phyloP scores from a whole-genome alignment of 2,329 filamentous ascomycete species.

The Zasmidium cellare region DNA sequence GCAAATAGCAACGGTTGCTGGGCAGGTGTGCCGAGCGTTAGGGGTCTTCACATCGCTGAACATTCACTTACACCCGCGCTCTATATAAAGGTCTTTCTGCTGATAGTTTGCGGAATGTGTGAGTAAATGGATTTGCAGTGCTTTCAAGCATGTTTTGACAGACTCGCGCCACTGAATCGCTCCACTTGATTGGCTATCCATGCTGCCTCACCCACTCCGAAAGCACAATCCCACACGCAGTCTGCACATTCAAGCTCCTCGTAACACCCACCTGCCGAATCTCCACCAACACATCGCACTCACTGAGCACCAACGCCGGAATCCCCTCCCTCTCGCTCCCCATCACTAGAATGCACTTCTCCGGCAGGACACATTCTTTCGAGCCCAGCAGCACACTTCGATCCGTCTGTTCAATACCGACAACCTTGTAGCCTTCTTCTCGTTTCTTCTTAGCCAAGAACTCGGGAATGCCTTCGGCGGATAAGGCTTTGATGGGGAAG shows the following conservation, averaged over 20 bases:
- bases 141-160: too few relatives aligned
- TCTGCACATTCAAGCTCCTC: constrained; percentile 57
- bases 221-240: constrained; percentile 52
- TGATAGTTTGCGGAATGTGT: too few relatives aligned
- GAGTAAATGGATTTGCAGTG: too few relatives aligned
- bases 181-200: neutral
- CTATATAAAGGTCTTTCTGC: too few relatives aligned
- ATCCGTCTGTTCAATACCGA: constrained; percentile 58
- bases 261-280: constrained; percentile 54
- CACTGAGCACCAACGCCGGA: constrained; percentile 47
- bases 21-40: too few relatives aligned
- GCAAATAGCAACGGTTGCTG: too few relatives aligned
- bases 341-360: constrained; percentile 44
- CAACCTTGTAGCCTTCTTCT: constrained; percentile 50
- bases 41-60: too few relatives aligned
- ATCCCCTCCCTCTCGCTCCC: constrained; percentile 56
- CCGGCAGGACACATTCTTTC: constrained; percentile 32
- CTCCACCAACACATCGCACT: constrained; percentile 54
- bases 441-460: constrained; percentile 47
- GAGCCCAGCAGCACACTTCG: constrained; percentile 47
- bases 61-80: too few relatives aligned
- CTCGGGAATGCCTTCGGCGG: constrained; percentile 24
- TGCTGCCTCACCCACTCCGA: constrained; percentile 52
- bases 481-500: constrained; percentile 43
- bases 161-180: too few relatives aligned